Base-by-base conservation (phyloP, 331 rosid species). In the Acacia concinna region DNA sequence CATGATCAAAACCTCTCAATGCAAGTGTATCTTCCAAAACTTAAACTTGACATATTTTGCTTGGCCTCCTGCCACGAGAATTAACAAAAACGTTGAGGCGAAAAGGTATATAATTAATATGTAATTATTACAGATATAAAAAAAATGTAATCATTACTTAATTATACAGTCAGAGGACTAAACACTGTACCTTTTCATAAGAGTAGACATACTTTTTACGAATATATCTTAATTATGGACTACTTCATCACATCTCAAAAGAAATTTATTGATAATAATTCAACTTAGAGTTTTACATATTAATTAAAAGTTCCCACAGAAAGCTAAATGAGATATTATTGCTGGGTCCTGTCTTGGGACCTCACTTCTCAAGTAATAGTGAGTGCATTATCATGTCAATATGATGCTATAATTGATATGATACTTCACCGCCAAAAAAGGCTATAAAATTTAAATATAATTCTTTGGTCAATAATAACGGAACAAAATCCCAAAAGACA, bases 401-500 rank as follows among this genome's bases (percentile, higher is more conserved):
- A 66, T 38, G 35, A 51, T 80, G 79, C 56, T 49, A 8, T 21
- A 51, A 13, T 30, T 10, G 41, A 76, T 67, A 54, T 75, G 17
- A 56, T 47, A 47, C 17, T 8, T 56, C 65, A 46, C 59, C 12
- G 40, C 28, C n/a, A n/a, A n/a, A 44, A 34, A 68, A 59, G 46
- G 68, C 56, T 4, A 68, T 25, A 17, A 13, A 57, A 25, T 35
- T 43, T n/a, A n/a, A 2, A 3, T 77, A 4, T 27, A n/a, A n/a
- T 62, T 1, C 17, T 59, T 71, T 21, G n/a, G 74, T 59, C 66
- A 59, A 25, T 12, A 27, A 27, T 59, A 27, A n/a, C 13, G 27
- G n/a, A 44, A 82, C 32, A 52, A 63, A n/a, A 34, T 2, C 35
- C 54, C 31, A 47, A n/a, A 69, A 6, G 17, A 70, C 68, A 25